These are phyloP conservation scores for Wickerhamiella pararugosa DNA, from an alignment of 1,139 yeast species.

Conservation along the genomic window DNA sequence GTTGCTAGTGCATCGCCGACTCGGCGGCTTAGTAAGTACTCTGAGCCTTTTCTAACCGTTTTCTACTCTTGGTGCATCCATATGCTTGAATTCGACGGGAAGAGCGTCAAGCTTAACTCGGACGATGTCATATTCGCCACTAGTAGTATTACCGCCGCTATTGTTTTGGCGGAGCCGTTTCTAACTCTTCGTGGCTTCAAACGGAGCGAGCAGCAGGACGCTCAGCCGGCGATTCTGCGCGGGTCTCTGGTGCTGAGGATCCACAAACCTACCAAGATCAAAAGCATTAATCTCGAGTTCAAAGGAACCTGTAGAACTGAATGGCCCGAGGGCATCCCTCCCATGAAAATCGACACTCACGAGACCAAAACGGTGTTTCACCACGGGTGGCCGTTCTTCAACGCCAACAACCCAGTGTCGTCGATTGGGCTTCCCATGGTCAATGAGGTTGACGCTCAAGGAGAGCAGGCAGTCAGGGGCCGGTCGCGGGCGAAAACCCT, in stretches of 20 bases:
- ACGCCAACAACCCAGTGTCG: slow-evolving; percentile 19
- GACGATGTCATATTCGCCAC: slow-evolving; percentile 1
- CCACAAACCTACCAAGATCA: slow-evolving; percentile 60
- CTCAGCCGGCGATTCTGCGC: slow-evolving; percentile 71
- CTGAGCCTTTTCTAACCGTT: too few relatives aligned
- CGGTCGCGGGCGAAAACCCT: slow-evolving; percentile 2
- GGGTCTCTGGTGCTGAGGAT: slow-evolving; percentile 67
- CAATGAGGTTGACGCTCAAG: slow-evolving; percentile 42
- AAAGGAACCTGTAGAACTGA: slow-evolving; percentile 71
- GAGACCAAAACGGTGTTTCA: slow-evolving; percentile 55
- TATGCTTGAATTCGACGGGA: neutral
- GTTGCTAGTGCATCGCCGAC: too few relatives aligned
- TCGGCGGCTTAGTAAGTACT: too few relatives aligned
- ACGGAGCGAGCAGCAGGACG: slow-evolving; percentile 42
- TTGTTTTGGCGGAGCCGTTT: slow-evolving; percentile 55
- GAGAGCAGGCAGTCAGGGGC: slow-evolving; percentile 19
- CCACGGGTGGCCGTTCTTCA: slow-evolving; percentile 90
- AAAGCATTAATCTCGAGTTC: slow-evolving; percentile 49
- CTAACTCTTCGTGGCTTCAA: slow-evolving; percentile 74
- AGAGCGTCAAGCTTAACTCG: neutral
- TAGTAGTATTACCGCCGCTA: slow-evolving; percentile 4
- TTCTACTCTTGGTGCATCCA: too few relatives aligned
- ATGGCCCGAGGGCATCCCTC: slow-evolving; percentile 99
- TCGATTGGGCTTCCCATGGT: slow-evolving; percentile 5
- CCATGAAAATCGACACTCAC: slow-evolving; percentile 48